Base-by-base conservation (phyloP, 306 rosid species). In the Lupinus albus region DNA sequence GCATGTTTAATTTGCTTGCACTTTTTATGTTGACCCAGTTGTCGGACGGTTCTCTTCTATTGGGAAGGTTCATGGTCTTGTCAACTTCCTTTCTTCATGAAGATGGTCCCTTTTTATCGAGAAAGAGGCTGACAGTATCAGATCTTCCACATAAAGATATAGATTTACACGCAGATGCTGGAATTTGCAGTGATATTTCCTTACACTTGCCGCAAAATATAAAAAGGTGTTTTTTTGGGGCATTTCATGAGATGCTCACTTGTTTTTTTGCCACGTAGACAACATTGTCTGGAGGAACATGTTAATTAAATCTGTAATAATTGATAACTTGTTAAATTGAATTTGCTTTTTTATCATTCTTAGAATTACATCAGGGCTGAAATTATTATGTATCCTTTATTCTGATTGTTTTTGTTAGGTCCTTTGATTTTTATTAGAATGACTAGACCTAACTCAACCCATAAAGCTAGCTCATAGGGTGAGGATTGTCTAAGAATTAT, bases 61-160 rank as follows among this genome's bases (percentile, higher is more conserved):
- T 61, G 35, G 66, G 54, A 53, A 61, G 61, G 71, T 61, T 69
- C 59, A 80, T 80, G 85, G 81, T 83, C 66, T 83, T 75, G 65
- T 57, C 74, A 18, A 50, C 74, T 66, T 20, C 61, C 50, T 53
- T 70, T 71, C 57, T 51, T 39, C 68, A 49, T 14, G 83, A 74
- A 67, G 68, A 38, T 28, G 63, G 13, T 20, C 45, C 58, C 46
- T 41, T 32, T 36, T 45, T 46, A 28, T 65, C 58, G 39, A 51
- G 49, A 21, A 77, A 83, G 71, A 77, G 84, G 79, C 57, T 32
- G 48, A 77, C 69, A 32, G 63, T 77, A 54, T 61, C 47, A 5
- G 73, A 77, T 50, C 64, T 55, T 67, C 70, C 51, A 35, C 59
- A 56, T 65, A 76, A 55, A 70, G 76, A 70, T 36, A 67, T 59